Evolutionary conservation across 2,329 filamentous ascomycete genomes (phyloP).

Genomic region (Colletotrichum godetiae): DNA sequence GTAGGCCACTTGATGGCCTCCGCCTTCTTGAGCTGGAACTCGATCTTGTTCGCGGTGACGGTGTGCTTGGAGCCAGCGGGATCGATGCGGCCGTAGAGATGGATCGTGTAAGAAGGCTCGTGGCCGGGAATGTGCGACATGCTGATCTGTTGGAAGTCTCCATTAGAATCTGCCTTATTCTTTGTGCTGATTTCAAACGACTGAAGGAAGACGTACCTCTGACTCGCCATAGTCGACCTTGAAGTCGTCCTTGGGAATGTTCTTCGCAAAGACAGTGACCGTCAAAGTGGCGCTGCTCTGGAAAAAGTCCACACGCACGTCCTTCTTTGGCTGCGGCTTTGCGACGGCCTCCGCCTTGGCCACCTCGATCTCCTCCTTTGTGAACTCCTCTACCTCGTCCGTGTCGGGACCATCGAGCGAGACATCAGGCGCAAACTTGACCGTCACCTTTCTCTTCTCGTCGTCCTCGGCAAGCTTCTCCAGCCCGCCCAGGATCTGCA

Average conservation of each 20-base stretch:
- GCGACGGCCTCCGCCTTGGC: constrained; percentile 1
- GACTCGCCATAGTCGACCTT: constrained; percentile 47
- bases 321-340: constrained; percentile 37
- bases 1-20: constrained; percentile 75
- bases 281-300: constrained; percentile 49
- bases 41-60: constrained; percentile 83
- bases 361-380: constrained; percentile 31
- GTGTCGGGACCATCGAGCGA: constrained; percentile 19
- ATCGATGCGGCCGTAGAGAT: constrained; percentile 74
- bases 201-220: constrained; percentile 38
- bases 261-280: constrained; percentile 56
- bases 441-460: constrained; percentile 58
- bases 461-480: constrained; percentile 57
- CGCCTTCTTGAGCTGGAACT: constrained; percentile 78
- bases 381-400: constrained; percentile 41
- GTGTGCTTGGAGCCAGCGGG: constrained; percentile 68
- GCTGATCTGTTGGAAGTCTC: constrained; percentile 18
- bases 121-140: constrained; percentile 36
- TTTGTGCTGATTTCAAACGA: constrained; percentile 43
- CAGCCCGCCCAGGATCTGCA: constrained; percentile 59
- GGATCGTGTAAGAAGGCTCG: constrained; percentile 32
- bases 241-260: constrained; percentile 53
- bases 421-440: constrained; percentile 37
- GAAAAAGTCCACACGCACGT: constrained; percentile 46
- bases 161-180: not conserved